Base-by-base conservation (phyloP, 2,329 filamentous ascomycete genomes). In the Pyrenochaeta sp. region DNA sequence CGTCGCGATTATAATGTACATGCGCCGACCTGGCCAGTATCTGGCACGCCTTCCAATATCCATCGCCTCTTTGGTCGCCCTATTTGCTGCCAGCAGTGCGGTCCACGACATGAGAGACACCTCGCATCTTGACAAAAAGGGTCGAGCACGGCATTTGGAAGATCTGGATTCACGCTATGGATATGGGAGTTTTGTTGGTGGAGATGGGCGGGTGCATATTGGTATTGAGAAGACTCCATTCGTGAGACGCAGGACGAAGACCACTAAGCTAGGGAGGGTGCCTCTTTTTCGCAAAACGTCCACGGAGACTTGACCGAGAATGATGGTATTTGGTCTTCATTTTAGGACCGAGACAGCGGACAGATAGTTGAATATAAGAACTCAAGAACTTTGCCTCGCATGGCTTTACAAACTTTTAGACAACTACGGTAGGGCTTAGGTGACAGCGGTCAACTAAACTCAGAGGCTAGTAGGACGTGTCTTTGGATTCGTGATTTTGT, bases 21-120 rank as follows among this genome's bases (percentile, higher is more conserved):
- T 70, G 0, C 61, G 72, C 0, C 63, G 81, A 0, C 78, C 83
- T 0, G 76, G 75, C 1, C 73, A 75, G 2, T 81, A 83, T 22
- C 72, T 88, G 0, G 81, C 84, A 0, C 74, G 83, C 0, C 73
- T 88, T 69, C 86, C 86, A 0, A 84, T 82, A 0, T 83, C 78
- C 0, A 74, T 87, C 0, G 85, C 79, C 0, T 80, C 83, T 0
- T 59, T 83, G 0, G 68, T 87, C 0, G 78, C 81, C 0, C 82
- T 82, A 39, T 76, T 85, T 2, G 81, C 83, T 0, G 80, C 83
- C 0, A 85, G 84, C 53, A 64, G 76, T 0, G 77, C 81, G 0
- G 62, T 83, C 0, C 54, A 72, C 13, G 81, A 82, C 30, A 66
- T 79, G 57, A 43, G 45, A 3, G 54, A 47, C 0, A 74, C 72